Evolutionary conservation across 345 rosid genomes (phyloP).

Genomic region (Pelargonium nanum): DNA sequence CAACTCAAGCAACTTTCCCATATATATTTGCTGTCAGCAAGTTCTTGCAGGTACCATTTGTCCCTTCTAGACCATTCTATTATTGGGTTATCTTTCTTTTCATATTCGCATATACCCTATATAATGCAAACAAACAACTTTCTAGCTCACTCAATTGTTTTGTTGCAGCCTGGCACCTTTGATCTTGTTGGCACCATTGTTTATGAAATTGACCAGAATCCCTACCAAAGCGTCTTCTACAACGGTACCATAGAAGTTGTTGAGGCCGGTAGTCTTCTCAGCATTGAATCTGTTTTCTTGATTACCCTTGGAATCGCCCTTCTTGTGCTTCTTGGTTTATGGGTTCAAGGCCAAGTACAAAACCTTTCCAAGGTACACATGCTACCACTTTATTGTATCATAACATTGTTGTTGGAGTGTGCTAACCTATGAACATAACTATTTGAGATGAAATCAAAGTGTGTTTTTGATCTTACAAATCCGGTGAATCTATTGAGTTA

Average conservation of each 20-base stretch:
- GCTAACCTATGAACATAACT: background rate
- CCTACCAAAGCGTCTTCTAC: constrained; percentile 60
- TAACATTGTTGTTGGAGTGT: background rate
- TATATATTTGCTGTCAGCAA: constrained; percentile 75
- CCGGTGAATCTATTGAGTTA: too few relatives aligned
- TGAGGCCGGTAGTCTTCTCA: constrained; percentile 66
- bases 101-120: background rate
- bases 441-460: background rate
- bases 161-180: constrained; percentile 66
- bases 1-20: constrained; percentile 77
- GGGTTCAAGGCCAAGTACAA: constrained; percentile 59
- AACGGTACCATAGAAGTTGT: constrained; percentile 91
- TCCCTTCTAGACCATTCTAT: background rate
- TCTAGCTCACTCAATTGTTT: background rate
- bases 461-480: too few relatives aligned
- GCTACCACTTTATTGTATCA: background rate
- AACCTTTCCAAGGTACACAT: constrained; percentile 61
- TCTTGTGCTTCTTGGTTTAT: constrained; percentile 48
- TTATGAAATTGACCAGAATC: constrained; percentile 70
- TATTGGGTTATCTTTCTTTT: background rate
- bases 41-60: constrained; percentile 56
- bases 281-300: constrained; percentile 82
- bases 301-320: constrained; percentile 57
- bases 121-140: background rate
- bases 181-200: constrained; percentile 81